Evolutionary conservation across 2,329 filamentous ascomycete species (phyloP), one percentile per base, ranked within the genome.

Genomic region (Herpomyces periplanetae): DNA sequence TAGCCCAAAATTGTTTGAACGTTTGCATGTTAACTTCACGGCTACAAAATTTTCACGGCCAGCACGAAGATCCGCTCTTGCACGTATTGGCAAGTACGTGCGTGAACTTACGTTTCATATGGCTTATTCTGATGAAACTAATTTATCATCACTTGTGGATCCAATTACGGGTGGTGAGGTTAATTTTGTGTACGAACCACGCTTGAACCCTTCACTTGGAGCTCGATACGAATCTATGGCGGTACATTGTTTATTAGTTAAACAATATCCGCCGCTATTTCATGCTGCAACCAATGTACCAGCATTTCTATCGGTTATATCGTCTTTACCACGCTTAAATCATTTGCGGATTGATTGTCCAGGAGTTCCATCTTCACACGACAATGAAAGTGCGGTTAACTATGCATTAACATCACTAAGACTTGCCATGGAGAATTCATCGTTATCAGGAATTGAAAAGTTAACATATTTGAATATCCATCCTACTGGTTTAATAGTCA

Each of bases 221-320:
- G 26, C 30, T 11, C 75, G 68, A 39, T 84, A 84, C 35, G 65
- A 62, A 27, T 65, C 59, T 34, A 48, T 51, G 28, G 63, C 68
- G 30, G 54, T 80, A 30, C 69, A 60, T 24, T 62, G 75, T 32
- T 49, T 84, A 23, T 47, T 85, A 24, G 65, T 68, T 7, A 57
- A 68, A 33, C 69, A 85, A 39, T 85, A 84, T 31, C 66, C 68
- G 20, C 66, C 71, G 4, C 42, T 85, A 2, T 85, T 85, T 40
- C 71, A 87, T 32, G 65, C 69, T 4, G 65, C 71, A 4, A 75
- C 66, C 24, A 80, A 87, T 32, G 61, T 84, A 4, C 53, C 64
- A 3, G 64, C 65, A 15, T 85, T 87, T 40, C 58, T 75, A 28
- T 49, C 56, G 26, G 64, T 64, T 18, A 45, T 85, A 32, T 50